These are phyloP conservation scores for Cladosporium colombiae DNA, from an alignment of 2,329 filamentous ascomycete species.

Conservation along the genomic window DNA sequence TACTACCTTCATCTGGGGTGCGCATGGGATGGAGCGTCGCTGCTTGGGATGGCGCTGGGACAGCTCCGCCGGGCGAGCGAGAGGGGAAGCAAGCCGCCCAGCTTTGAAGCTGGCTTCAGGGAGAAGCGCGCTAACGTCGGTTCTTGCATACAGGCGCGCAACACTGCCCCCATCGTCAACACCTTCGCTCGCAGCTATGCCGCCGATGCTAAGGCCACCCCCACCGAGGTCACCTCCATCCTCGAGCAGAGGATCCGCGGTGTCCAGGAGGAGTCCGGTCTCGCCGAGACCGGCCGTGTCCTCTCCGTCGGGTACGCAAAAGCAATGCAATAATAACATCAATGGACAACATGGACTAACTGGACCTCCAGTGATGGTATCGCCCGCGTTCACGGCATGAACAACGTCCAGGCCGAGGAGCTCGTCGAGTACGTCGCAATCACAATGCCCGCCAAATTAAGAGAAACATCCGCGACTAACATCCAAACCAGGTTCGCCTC, in stretches of 20 bases:
- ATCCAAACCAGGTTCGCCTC: conserved; percentile 78
- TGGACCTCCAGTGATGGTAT: conserved; percentile 89
- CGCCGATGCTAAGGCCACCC: conserved; percentile 88
- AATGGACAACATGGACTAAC: conserved; percentile 36
- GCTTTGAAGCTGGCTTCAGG: conserved; percentile 30
- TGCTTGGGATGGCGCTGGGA: conserved; percentile 22
- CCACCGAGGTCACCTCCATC: conserved; percentile 98
- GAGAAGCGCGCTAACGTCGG: conserved; percentile 51
- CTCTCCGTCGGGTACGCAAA: conserved; percentile 87
- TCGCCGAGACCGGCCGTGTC: conserved; percentile 98
- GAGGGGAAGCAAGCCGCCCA: conserved; percentile 17
- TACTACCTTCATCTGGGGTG: conserved; percentile 7
- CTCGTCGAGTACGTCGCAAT: conserved; percentile 85
- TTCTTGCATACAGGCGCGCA: conserved; percentile 68
- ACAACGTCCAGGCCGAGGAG: conserved; percentile 99
- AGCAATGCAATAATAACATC: conserved; percentile 30
- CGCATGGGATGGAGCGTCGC: conserved; percentile 16
- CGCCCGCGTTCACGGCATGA: conserved; percentile 99
- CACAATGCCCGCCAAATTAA: conserved; percentile 21
- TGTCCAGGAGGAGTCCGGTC: conserved; percentile 92
- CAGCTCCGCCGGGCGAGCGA: neutral
- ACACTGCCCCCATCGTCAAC: conserved; percentile 76
- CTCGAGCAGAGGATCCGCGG: conserved; percentile 99
- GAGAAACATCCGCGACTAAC: conserved; percentile 22
- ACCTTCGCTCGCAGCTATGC: conserved; percentile 78